Conservation (phyloP, 2,329 filamentous ascomycete species). For the Cryphonectria carpinicola region DNA sequence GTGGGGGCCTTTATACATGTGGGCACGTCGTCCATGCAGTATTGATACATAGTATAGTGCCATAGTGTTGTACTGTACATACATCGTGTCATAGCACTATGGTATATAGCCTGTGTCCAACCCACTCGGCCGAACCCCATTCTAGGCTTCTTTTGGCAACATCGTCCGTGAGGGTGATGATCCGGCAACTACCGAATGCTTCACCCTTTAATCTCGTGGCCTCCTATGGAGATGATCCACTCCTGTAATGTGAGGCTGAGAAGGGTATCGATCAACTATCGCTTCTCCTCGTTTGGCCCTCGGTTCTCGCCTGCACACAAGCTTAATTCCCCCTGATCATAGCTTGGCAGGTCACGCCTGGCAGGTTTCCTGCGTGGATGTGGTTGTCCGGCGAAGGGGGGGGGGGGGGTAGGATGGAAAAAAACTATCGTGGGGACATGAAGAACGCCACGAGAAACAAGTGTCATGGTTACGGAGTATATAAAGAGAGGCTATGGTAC, state of each 20-base stretch:
- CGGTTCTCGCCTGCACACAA: not conserved
- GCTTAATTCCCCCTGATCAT: slow-evolving; percentile 7
- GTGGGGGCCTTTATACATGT: not conserved
- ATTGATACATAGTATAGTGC: not conserved
- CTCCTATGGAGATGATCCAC: not conserved
- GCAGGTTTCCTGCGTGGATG: not conserved
- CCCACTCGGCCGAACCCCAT: not conserved
- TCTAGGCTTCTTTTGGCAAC: not conserved
- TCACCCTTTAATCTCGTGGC: not conserved
- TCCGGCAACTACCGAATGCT: not conserved
- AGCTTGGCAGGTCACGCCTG: not conserved
- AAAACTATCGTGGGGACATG: not conserved
- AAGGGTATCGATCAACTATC: not conserved
- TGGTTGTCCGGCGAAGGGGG: not conserved
- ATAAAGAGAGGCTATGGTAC: not conserved
- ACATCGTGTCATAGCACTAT: too few species aligned
- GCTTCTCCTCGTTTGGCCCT: not conserved
- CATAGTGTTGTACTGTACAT: too few species aligned
- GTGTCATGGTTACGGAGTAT: not conserved
- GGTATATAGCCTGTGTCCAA: not conserved
- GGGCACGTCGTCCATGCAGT: not conserved
- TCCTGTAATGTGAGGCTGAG: slow-evolving; percentile 5
- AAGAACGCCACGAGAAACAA: not conserved
- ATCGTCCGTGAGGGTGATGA: not conserved
- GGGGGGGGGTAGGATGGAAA: not conserved